phyloP scores from a whole-genome alignment of 768 basidiomycete species.

The Pulveroboletus frians region DNA sequence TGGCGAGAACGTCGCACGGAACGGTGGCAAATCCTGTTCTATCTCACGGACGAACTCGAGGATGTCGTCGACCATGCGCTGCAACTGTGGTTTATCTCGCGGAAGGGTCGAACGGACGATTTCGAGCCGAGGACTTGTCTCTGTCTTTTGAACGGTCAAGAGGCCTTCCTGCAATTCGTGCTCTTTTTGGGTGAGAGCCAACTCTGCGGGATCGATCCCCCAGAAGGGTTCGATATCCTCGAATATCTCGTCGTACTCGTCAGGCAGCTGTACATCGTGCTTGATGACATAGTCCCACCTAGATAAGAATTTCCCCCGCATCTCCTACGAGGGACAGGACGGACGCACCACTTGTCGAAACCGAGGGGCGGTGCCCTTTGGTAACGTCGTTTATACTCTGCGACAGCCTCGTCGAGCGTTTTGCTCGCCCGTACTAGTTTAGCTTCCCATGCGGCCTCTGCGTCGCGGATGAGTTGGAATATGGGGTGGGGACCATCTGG shows the following conservation, averaged over 20 bases:
- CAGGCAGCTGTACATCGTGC: too few species aligned
- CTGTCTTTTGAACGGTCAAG: too few species aligned
- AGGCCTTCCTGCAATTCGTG: conserved; percentile 16
- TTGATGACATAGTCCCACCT: too few species aligned
- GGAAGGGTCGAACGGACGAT: conserved; percentile 14
- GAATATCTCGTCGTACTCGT: too few species aligned
- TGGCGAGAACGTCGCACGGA: conserved; percentile 29
- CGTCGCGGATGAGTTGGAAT: conserved; percentile 36
- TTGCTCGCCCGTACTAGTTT: conserved; percentile 33
- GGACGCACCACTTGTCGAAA: too few species aligned
- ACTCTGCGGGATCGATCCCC: not conserved
- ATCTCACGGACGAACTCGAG: conserved; percentile 1
- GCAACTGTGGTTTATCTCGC: not conserved
- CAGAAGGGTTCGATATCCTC: too few species aligned
- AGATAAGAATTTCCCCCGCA: conserved; percentile 11
- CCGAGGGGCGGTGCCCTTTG: too few species aligned
- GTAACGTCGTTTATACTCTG: conserved; percentile 6
- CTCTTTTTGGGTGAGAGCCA: conserved; percentile 18
- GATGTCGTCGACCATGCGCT: too few species aligned
- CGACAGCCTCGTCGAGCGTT: conserved; percentile 34
- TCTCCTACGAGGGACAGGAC: not conserved
- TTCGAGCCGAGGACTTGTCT: too few species aligned
- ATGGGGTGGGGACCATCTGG: conserved; percentile 39
- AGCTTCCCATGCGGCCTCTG: conserved; percentile 34
- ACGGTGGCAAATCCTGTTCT: conserved; percentile 26